Base-by-base conservation (phyloP, 1,284 basidiomycete genomes). In the Sanghuangporus sanghuang region DNA sequence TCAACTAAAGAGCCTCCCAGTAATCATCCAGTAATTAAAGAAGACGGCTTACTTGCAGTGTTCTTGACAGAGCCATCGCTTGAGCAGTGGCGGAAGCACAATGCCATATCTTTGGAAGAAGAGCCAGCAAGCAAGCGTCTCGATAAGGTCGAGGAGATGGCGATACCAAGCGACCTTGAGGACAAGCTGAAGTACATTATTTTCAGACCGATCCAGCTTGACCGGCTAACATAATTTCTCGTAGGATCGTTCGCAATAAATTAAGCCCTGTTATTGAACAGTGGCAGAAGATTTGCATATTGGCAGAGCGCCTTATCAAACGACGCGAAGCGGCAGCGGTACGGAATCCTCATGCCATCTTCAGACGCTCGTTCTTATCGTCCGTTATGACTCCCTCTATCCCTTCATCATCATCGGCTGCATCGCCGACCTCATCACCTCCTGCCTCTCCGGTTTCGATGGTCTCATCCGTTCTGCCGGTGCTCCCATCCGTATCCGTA, bases 11-110 rank as follows among this genome's bases (percentile, higher is more conserved):
- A 36, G 32, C 18, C 61, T 35, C 12, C 18, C 66, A 93, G 91
- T 67, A 96, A 96, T 68, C 95, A 98, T 70, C 95, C 95, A 0
- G 82, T 95, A 35, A 83, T 97, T 65, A 91, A 89, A 71, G 89
- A 91, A 21, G 95, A 98, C 67, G 92, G 88, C 9, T 77, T 96
- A 6, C 78, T 98, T 4, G 79, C 85, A 6, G 86, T 86, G 0
- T 98, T 98, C 76, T 78, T 96, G 21, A 85, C 87, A 1, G 91
- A 93, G 70, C 80, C 85, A 0, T 88, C 89, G 6, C 90, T 96
- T 68, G 94, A 96, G 72, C 78, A 80, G 55, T 96, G 94, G 94
- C 81, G 93, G 52, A 95, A 93, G 71, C 82, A 87, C 60, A 80
- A 84, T 0, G 69, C 81, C 0, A 77, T 92, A 8, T 87, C 89